A percentile compares a stretch with the other conserved stretches of the same genome.
phyloP scores from a whole-genome alignment of 108 stramenopile species.

The Cyclotella kingstonii region DNA sequence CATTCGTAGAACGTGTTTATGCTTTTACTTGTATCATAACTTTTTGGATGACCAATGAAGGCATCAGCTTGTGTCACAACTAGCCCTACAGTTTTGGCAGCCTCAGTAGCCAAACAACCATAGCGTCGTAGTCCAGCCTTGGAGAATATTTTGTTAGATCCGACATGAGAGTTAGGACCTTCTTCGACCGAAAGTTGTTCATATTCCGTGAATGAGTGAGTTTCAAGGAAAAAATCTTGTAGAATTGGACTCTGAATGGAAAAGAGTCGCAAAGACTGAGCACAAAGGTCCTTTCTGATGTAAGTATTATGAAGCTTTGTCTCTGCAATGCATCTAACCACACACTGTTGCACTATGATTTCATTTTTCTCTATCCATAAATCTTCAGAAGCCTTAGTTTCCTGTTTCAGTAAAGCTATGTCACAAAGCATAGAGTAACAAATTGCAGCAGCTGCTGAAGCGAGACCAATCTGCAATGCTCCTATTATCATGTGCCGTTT shows the following conservation, averaged over 20 bases:
- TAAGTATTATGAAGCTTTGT: background rate
- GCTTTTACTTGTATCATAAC: too few relatives aligned
- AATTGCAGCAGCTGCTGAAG: conserved; percentile 56
- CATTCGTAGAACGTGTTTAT: conserved; percentile 29
- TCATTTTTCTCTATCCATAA: conserved; percentile 10
- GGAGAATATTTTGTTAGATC: conserved; percentile 7
- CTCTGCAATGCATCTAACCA: conserved; percentile 7
- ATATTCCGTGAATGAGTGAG: conserved; percentile 15
- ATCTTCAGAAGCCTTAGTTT: conserved; percentile 1
- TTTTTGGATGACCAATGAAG: too few relatives aligned
- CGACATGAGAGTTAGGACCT: background rate
- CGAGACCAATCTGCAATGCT: conserved; percentile 46
- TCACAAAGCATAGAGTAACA: conserved; percentile 60
- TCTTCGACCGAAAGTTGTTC: conserved; percentile 7
- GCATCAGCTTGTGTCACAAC: too few relatives aligned
- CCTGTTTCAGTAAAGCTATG: conserved; percentile 19
- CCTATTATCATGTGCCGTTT: conserved; percentile 49
- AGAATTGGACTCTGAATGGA: background rate
- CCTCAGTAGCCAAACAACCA: too few relatives aligned
- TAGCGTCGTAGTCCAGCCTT: too few relatives aligned
- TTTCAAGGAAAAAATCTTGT: conserved; percentile 11
- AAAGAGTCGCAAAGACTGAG: conserved; percentile 16
- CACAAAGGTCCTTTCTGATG: conserved; percentile 29
- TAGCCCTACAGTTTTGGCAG: too few relatives aligned
- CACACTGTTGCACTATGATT: conserved; percentile 16